Base-by-base conservation (phyloP, 2,329 filamentous ascomycete species). In the Calonectria fujianensis region DNA sequence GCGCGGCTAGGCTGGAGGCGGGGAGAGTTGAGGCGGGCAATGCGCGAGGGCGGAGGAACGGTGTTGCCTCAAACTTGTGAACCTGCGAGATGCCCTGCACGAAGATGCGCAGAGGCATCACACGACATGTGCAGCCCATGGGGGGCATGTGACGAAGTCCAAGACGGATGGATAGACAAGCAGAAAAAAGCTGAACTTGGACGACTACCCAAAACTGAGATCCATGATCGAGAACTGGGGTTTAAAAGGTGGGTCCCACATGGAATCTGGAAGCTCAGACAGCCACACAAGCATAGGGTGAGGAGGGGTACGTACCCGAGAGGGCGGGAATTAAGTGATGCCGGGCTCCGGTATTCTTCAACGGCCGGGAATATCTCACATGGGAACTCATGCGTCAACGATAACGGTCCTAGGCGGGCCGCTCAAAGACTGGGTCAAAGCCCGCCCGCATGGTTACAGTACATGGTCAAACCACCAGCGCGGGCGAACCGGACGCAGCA, bases 51-150 rank as follows among this genome's bases (percentile, higher is more conserved):
- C 77, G 79, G 41, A 76, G 57, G 39, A 81, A 52, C 11, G 74
- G 13, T 13, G 76, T 51, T 27, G 76, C 35, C 52, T 84, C 83
- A 13, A 84, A 54, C 45, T 79, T 78, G 71, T 88, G 85, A 35
- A 87, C 80, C 76, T 88, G 85, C 3, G 82, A 82, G 35, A 91
- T 82, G 37, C 85, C 88, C 74, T 86, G 86, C 16, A 90, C 81
- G 73, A 91, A 91, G n/a, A 87, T 84, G 69, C 85, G 83, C 78
- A 89, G 81, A 11, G 89, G 85, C 37, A 84, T 83, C 9, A 83
- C 84, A 73, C 88, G 86, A 75, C 89, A 91, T 29, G 86, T 82
- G 79, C 89, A 90, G 75, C 80, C 85, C 89, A 90, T 90, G 63
- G 75, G 78, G 76, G 39, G 74, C 41, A 73, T 51, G 64, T 71